Evolutionary conservation across 768 basidiomycete genomes (phyloP), one percentile per base, ranked within the genome.

Genomic region (Suillus plorans): DNA sequence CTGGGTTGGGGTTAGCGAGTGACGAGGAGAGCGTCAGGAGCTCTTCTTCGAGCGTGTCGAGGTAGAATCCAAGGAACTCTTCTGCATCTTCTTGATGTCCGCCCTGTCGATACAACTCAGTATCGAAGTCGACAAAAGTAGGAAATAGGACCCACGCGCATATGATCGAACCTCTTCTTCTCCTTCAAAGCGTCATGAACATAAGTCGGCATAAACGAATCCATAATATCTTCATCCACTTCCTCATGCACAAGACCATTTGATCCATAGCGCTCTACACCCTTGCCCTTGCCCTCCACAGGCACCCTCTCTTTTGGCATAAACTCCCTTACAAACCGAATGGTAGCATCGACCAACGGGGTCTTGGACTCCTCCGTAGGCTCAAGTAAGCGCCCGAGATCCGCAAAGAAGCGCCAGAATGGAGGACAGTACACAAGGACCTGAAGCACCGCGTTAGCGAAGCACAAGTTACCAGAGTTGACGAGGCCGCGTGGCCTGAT

Each of bases 81-180:
- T 99, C 96, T 12, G 96, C 97, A 64, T 99, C 97, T 75, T 99
- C 97, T 78, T 99, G 97, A 64, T 95, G 92, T 0, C 95, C 95
- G 44, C 92, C 88, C 86, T 94, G 20, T n/a, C 25, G 68, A 56
- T 6, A 39, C 67, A 62, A 44, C 50, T 70, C 61, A 10, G 22
- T 60, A 16, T 58, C 36, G 34, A 53, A 55, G 34, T 44, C 63
- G 13, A 47, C 9, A 60, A 10, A 44, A 12, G n/a, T 58, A 6
- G 31, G 31, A 44, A 69, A 37, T 49, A 25, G 1, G 3, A 84
- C 89, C 70, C 68, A 94, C 92, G 77, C 91, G 80, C 95, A 98
- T 98, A 55, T 84, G 86, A 71, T 96, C 95, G 71, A 98, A 98
- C 67, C 92, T 83, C 78, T 94, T 94, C 82, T 95, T 95, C 78